These are phyloP conservation scores for Acrasis kona DNA, from an alignment of 78 protist species.

Conservation along the genomic window DNA sequence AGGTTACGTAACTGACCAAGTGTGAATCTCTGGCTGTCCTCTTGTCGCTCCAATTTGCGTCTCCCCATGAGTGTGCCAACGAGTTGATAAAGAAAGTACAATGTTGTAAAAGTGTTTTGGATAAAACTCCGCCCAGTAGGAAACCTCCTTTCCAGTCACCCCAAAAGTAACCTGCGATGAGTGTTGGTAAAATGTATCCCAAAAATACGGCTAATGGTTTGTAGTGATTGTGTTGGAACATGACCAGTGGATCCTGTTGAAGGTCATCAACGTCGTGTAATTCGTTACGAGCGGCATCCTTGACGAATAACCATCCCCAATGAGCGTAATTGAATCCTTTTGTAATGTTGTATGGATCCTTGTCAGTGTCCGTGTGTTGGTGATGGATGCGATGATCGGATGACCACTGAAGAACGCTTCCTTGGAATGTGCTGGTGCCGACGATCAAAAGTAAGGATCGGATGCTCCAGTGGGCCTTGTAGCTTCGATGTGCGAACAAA, in stretches of 20 bases:
- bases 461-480: background rate
- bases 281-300: slow-evolving; percentile 13
- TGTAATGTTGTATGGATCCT: slow-evolving; percentile 63
- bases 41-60: slow-evolving; percentile 41
- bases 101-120: slow-evolving; percentile 54
- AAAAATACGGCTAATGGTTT: background rate
- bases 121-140: slow-evolving; percentile 42
- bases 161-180: slow-evolving; percentile 38
- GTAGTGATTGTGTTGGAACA: slow-evolving; percentile 9
- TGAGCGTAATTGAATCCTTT: slow-evolving; percentile 63
- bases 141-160: slow-evolving; percentile 65
- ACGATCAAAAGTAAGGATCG: background rate
- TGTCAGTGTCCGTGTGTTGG: slow-evolving; percentile 69
- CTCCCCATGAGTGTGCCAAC: slow-evolving; percentile 75
- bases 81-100: slow-evolving; percentile 72
- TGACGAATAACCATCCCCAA: slow-evolving; percentile 72
- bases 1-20: slow-evolving; percentile 54
- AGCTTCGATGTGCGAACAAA: slow-evolving; percentile 31
- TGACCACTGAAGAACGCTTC: slow-evolving; percentile 54
- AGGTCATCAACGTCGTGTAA: background rate
- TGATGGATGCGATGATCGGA: slow-evolving; percentile 79
- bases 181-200: background rate
- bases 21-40: slow-evolving; percentile 44
- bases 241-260: background rate
- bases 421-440: slow-evolving; percentile 61